phyloP scores from a whole-genome alignment of 1,284 basidiomycete genomes.

The Ganoderma multipileum region DNA sequence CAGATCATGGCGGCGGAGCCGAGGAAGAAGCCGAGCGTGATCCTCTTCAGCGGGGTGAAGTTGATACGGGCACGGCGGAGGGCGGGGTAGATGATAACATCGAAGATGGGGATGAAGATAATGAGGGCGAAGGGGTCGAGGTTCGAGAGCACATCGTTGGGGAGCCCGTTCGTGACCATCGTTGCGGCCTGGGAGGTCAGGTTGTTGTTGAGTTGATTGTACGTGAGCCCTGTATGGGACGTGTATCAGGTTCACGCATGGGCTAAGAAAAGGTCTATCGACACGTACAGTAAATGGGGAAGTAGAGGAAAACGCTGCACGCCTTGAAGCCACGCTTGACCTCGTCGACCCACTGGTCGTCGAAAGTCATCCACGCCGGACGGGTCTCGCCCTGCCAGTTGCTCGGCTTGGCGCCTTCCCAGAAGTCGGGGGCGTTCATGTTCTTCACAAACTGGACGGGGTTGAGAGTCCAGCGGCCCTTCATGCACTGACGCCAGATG shows the following conservation, averaged over 20 bases:
- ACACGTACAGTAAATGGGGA: conserved; percentile 70
- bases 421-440: conserved; percentile 71
- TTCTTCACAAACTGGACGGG: conserved; percentile 56
- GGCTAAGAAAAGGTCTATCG: conserved; percentile 4
- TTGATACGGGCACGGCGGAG: conserved; percentile 69
- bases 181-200: conserved; percentile 79
- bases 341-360: conserved; percentile 86
- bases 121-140: conserved; percentile 81
- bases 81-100: conserved; percentile 75
- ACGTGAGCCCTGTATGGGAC: conserved; percentile 66
- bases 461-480: conserved; percentile 65
- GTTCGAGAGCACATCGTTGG: conserved; percentile 85
- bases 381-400: conserved; percentile 46
- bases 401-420: conserved; percentile 82
- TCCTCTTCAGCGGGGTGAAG: conserved; percentile 78
- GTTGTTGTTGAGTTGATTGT: conserved; percentile 83
- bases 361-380: conserved; percentile 77
- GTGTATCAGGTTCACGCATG: background rate
- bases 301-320: conserved; percentile 84
- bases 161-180: conserved; percentile 76
- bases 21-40: conserved; percentile 77
- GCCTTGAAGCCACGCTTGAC: conserved; percentile 85
- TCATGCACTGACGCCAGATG: conserved; percentile 56
- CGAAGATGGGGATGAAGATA: conserved; percentile 77
- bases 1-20: conserved; percentile 68